phyloP scores from a whole-genome alignment of 2,329 filamentous ascomycete genomes.

The Sporothrix pallida region DNA sequence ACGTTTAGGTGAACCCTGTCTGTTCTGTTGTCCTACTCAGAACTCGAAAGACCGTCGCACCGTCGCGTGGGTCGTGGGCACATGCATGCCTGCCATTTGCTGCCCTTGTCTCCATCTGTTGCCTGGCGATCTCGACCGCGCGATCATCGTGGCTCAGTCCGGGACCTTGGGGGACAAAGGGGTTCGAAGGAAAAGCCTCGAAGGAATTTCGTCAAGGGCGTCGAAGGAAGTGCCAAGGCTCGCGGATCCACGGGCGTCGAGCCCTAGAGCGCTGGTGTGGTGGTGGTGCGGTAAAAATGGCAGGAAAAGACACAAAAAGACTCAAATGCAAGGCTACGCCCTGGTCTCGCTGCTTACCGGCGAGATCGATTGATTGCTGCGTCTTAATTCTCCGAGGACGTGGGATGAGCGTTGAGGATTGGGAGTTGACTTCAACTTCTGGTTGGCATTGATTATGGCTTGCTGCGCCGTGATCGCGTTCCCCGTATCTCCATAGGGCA shows the following conservation, averaged over 20 bases:
- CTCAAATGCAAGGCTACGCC: background rate
- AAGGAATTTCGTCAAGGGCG: background rate
- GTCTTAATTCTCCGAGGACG: background rate
- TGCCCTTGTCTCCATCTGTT: background rate
- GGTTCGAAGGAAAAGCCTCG: background rate
- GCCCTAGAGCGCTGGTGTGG: background rate
- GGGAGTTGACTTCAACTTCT: background rate
- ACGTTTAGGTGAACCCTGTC: background rate
- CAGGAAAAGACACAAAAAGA: background rate
- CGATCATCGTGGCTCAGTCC: background rate
- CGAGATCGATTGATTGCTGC: background rate
- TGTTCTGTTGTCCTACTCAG: background rate
- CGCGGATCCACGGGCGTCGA: constrained; percentile 8
- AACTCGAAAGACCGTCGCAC: background rate
- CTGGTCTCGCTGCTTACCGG: constrained; percentile 1
- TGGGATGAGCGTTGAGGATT: background rate
- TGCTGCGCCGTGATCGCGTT: background rate
- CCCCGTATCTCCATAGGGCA: too few species aligned
- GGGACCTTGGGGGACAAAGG: background rate
- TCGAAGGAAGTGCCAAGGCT: background rate
- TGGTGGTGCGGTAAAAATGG: too few species aligned
- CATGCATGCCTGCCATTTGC: background rate
- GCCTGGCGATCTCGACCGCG: background rate
- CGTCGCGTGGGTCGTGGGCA: background rate
- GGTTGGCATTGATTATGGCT: background rate